These are phyloP conservation scores for Aureobasidium namibiae DNA, from an alignment of 2,329 filamentous ascomycete species.

Conservation along the genomic window DNA sequence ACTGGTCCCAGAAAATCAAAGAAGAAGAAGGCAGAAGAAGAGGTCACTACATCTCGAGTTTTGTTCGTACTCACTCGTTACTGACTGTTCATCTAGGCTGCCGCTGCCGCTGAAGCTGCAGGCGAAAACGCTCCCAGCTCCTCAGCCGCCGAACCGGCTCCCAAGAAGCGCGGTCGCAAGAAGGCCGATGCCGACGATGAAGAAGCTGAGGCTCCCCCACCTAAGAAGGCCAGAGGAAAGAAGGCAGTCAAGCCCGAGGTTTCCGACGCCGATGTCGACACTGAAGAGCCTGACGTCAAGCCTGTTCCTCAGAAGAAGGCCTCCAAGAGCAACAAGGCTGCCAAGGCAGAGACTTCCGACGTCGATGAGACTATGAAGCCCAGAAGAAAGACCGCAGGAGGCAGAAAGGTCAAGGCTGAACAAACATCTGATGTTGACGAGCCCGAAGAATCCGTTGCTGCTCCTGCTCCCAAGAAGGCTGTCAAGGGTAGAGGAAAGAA, in stretches of 20 bases:
- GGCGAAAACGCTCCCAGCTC: slow-evolving; percentile 11
- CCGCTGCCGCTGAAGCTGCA: slow-evolving; percentile 18
- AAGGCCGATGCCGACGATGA: slow-evolving; percentile 30
- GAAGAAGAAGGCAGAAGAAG: slow-evolving; percentile 26
- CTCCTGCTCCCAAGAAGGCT: slow-evolving; percentile 5
- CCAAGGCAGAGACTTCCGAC: slow-evolving; percentile 5
- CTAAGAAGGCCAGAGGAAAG: slow-evolving; percentile 20
- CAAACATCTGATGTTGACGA: slow-evolving; percentile 2
- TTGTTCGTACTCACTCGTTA: neutral
- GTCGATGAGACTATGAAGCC: slow-evolving; percentile 7
- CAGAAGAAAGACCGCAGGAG: slow-evolving; percentile 18
- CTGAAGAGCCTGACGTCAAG: slow-evolving; percentile 15
- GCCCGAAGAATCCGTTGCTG: neutral
- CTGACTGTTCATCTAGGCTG: neutral
- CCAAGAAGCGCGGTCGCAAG: slow-evolving; percentile 34
- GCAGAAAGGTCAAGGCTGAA: neutral
- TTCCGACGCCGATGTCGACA: slow-evolving; percentile 16
- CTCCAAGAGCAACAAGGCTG: slow-evolving; percentile 9
- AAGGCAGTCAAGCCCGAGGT: slow-evolving; percentile 22
- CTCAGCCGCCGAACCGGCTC: slow-evolving; percentile 22
- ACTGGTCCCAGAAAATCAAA: slow-evolving; percentile 48
- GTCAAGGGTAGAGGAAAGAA: slow-evolving; percentile 10
- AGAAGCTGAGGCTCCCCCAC: slow-evolving; percentile 23
- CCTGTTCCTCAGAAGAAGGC: slow-evolving; percentile 18
- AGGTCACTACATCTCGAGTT: slow-evolving; percentile 16